A percentile compares a stretch with the other conserved stretches of the same genome.
These are phyloP conservation scores for Tinospora cordifolia DNA, from an alignment of 164 flowering plant species.

Conservation along the genomic window DNA sequence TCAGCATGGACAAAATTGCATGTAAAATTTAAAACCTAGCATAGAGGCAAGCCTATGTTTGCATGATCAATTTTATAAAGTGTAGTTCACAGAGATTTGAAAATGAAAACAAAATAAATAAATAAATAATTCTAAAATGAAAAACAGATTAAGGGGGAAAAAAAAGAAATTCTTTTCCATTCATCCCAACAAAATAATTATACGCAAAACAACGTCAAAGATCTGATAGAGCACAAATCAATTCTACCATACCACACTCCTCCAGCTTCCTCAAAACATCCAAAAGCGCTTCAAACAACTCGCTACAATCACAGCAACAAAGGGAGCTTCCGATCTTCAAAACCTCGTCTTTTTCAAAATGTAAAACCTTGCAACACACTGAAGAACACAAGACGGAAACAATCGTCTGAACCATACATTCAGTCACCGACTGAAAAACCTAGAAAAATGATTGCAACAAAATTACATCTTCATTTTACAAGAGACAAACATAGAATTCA, in stretches of 20 bases:
- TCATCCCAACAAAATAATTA: background rate
- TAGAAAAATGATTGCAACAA: slow-evolving; percentile 12
- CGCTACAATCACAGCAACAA: slow-evolving; percentile 24
- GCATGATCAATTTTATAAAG: too few species aligned
- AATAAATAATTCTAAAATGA: too few species aligned
- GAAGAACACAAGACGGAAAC: slow-evolving; percentile 41
- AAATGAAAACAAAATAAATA: background rate
- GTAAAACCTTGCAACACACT: slow-evolving; percentile 37
- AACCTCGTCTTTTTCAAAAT: slow-evolving; percentile 27
- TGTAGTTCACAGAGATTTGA: too few species aligned
- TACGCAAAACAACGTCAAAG: background rate
- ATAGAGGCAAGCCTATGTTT: too few species aligned
- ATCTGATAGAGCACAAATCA: background rate
- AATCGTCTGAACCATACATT: slow-evolving; percentile 36
- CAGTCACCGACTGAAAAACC: slow-evolving; percentile 39
- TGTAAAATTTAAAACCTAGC: too few species aligned
- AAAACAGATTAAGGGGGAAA: too few species aligned
- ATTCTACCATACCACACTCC: slow-evolving; percentile 29
- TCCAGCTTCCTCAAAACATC: slow-evolving; percentile 34
- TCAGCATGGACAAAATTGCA: too few species aligned
- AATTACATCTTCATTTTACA: background rate
- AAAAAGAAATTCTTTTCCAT: too few species aligned
- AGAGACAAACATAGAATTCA: too few species aligned
- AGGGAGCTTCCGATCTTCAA: slow-evolving; percentile 50
- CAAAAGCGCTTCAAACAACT: slow-evolving; percentile 30